A percentile compares a stretch with the other conserved stretches of the same genome.
phyloP scores from a whole-genome alignment of 306 rosid species.

The Cercis canadensis region DNA sequence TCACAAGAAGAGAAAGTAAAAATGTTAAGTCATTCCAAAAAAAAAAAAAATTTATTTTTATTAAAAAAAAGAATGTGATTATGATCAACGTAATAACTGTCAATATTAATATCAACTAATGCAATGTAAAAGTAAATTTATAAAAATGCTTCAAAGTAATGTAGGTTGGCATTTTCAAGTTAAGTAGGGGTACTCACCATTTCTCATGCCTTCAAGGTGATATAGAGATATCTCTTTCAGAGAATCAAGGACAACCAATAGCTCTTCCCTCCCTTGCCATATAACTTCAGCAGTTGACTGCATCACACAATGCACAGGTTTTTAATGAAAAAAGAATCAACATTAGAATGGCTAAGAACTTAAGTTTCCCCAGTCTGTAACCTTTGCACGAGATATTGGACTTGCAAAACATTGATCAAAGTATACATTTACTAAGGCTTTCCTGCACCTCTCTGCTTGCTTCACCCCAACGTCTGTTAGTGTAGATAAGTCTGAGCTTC shows the following conservation, averaged over 20 bases:
- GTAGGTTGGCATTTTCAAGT: conserved; percentile 10
- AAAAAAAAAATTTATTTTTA: too few species aligned
- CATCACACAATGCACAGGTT: conserved; percentile 35
- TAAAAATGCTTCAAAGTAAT: neutral
- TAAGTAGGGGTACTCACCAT: conserved; percentile 60
- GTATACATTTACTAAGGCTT: conserved; percentile 56
- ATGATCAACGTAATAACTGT: neutral
- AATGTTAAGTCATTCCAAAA: too few species aligned
- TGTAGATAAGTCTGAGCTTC: conserved; percentile 74
- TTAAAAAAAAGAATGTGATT: too few species aligned
- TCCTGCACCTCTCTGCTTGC: conserved; percentile 74
- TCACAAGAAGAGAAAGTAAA: neutral
- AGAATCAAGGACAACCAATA: conserved; percentile 65
- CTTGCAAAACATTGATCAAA: conserved; percentile 75
- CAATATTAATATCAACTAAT: neutral
- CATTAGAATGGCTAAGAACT: conserved; percentile 20
- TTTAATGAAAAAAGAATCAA: conserved; percentile 24
- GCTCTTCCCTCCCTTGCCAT: conserved; percentile 71
- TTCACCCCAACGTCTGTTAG: conserved; percentile 65
- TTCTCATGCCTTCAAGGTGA: conserved; percentile 84
- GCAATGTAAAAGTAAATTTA: neutral
- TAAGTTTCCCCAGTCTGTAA: conserved; percentile 28
- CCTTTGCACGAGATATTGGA: conserved; percentile 88
- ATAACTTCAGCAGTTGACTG: conserved; percentile 79
- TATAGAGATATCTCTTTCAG: conserved; percentile 73